These are phyloP conservation scores for Phytophthora sp. DNA, from an alignment of 352 stramenopile genomes.

Conservation along the genomic window DNA sequence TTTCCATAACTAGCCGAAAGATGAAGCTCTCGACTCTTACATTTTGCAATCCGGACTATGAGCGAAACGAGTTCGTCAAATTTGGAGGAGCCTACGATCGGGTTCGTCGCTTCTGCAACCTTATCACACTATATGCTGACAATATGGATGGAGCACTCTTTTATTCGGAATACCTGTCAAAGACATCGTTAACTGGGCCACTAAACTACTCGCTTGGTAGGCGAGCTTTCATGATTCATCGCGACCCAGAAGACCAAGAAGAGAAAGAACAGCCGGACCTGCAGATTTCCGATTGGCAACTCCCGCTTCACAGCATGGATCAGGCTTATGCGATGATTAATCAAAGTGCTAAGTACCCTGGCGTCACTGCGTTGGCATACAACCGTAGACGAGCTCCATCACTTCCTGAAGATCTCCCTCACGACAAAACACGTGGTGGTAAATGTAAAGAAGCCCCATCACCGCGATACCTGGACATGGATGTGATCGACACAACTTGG, in stretches of 20 bases:
- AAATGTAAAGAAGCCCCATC: slow-evolving; percentile 17
- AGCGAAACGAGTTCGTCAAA: slow-evolving; percentile 65
- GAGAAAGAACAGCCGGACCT: slow-evolving; percentile 31
- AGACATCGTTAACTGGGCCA: slow-evolving; percentile 42
- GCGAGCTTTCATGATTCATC: slow-evolving; percentile 60
- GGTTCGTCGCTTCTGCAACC: slow-evolving; percentile 56
- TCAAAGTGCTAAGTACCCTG: slow-evolving; percentile 54
- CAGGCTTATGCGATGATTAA: slow-evolving; percentile 60
- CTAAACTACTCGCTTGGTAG: slow-evolving; percentile 63
- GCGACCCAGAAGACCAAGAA: slow-evolving; percentile 38
- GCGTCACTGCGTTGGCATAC: slow-evolving; percentile 61
- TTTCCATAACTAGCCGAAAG: slow-evolving; percentile 4
- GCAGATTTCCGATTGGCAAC: slow-evolving; percentile 49
- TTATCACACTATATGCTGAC: slow-evolving; percentile 83
- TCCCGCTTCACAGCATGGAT: slow-evolving; percentile 44
- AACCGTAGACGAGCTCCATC: slow-evolving; percentile 38
- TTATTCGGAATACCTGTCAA: slow-evolving; percentile 69
- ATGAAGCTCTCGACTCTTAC: slow-evolving; percentile 64
- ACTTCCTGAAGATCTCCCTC: slow-evolving; percentile 20
- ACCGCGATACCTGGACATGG: slow-evolving; percentile 74
- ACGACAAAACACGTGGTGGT: slow-evolving; percentile 27
- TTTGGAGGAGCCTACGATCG: slow-evolving; percentile 59
- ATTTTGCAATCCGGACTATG: slow-evolving; percentile 84
- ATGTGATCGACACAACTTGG: slow-evolving; percentile 90
- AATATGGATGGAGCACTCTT: slow-evolving; percentile 73